Percentiles rank a stretch among this genome's conserved stretches.
These are phyloP conservation scores for Pichia sp. DNA, from an alignment of 1,139 yeast species.

Conservation along the genomic window DNA sequence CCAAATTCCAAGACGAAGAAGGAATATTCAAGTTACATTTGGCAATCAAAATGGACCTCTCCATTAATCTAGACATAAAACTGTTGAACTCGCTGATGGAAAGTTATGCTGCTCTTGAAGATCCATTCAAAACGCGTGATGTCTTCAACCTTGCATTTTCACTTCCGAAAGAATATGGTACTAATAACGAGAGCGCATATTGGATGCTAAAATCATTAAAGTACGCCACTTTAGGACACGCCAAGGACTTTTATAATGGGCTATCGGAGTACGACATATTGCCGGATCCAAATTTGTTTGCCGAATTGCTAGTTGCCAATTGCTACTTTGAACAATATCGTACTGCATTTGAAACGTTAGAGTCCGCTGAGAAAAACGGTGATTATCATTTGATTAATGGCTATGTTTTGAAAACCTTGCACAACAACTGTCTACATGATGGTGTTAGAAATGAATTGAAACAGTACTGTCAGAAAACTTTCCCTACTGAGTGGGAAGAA, in stretches of 20 bases:
- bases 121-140: conserved; percentile 55
- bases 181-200: conserved; percentile 65
- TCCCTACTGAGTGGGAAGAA: conserved; percentile 47
- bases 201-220: conserved; percentile 69
- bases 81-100: conserved; percentile 61
- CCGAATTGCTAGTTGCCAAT: conserved; percentile 67
- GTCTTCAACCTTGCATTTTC: conserved; percentile 57
- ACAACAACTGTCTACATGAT: conserved; percentile 56
- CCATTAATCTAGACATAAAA: conserved; percentile 53
- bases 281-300: conserved; percentile 53
- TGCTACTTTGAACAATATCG: conserved; percentile 63
- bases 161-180: conserved; percentile 43
- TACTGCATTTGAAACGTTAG: conserved; percentile 53
- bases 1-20: conserved; percentile 53
- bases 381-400: conserved; percentile 39
- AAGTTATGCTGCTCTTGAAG: conserved; percentile 62
- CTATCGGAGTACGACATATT: conserved; percentile 49
- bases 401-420: conserved; percentile 52
- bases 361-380: conserved; percentile 49
- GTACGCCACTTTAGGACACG: conserved; percentile 54
- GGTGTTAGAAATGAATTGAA: conserved; percentile 45
- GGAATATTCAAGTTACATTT: conserved; percentile 68
- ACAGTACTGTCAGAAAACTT: conserved; percentile 48
- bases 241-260: conserved; percentile 60
- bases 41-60: conserved; percentile 60